These are phyloP conservation scores for Rhododendron molle DNA, from an alignment of 148 eudicot genomes.

Conservation along the genomic window DNA sequence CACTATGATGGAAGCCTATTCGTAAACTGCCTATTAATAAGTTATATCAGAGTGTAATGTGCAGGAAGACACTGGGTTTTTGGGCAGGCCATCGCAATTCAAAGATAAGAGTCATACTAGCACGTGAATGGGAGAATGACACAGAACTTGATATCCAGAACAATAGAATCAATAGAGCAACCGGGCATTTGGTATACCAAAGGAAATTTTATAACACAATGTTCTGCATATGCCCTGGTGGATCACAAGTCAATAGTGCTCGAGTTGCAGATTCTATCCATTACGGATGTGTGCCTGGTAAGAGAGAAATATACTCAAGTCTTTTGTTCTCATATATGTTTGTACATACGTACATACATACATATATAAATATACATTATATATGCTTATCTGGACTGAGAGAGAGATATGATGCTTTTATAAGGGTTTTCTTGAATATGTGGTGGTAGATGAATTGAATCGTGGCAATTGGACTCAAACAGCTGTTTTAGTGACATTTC, in stretches of 20 bases:
- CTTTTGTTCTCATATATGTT: neutral
- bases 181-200: neutral
- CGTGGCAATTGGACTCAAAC: neutral
- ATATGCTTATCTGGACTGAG: neutral
- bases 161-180: neutral
- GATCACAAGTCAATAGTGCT: neutral
- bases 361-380: neutral
- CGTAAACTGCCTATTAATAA: neutral
- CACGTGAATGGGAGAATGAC: conserved; percentile 1
- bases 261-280: neutral
- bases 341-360: neutral
- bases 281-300: conserved; percentile 1
- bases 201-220: neutral
- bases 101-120: neutral
- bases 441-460: neutral
- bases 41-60: neutral
- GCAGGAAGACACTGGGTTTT: neutral
- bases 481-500: neutral
- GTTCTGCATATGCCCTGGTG: neutral
- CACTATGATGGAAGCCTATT: neutral
- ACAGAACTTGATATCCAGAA: conserved; percentile 4
- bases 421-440: neutral
- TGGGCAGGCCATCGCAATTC: conserved; percentile 2
- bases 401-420: neutral
- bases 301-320: neutral